phyloP scores from a whole-genome alignment of 805 yeast species.

The Kazachstania kunashirensis region DNA sequence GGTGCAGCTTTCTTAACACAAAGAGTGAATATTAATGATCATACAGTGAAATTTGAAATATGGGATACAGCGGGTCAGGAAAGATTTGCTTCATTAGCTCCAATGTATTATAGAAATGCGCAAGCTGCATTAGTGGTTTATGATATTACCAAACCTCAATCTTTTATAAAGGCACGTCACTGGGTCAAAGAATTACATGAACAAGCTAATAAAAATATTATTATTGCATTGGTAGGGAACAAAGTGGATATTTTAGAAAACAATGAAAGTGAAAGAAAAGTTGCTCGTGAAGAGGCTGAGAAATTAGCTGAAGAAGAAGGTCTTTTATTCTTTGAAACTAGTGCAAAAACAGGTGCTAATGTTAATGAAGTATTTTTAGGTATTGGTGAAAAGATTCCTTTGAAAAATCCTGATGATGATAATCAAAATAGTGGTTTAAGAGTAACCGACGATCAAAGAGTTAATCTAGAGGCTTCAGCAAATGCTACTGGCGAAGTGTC shows the following conservation, averaged over 20 bases:
- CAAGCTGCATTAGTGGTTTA: constrained; percentile 95
- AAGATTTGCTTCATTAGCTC: constrained; percentile 90
- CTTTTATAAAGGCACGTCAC: constrained; percentile 91
- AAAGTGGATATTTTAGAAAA: constrained; percentile 69
- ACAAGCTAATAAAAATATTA: constrained; percentile 85
- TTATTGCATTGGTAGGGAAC: constrained; percentile 90
- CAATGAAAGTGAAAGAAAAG: constrained; percentile 45
- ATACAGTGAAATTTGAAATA: constrained; percentile 83
- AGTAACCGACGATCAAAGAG: constrained; percentile 24
- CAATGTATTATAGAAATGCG: constrained; percentile 95
- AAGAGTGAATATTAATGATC: constrained; percentile 75
- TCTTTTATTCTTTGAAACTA: constrained; percentile 82
- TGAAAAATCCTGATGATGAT: constrained; percentile 23
- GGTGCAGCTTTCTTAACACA: constrained; percentile 97
- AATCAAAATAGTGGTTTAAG: constrained; percentile 16
- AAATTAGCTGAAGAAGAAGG: constrained; percentile 86
- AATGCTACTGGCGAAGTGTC: constrained; percentile 24
- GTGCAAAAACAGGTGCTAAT: constrained; percentile 83
- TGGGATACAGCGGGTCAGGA: constrained; percentile 99
- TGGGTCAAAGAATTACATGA: constrained; percentile 96
- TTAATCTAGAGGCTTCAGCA: constrained; percentile 27
- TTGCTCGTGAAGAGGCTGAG: constrained; percentile 77
- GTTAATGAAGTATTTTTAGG: constrained; percentile 87
- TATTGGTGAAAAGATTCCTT: constrained; percentile 79
- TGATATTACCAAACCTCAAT: constrained; percentile 89